Percentiles rank a stretch among this genome's conserved stretches.
phyloP scores from a whole-genome alignment of 148 eudicot species.

The Amaranthus hypochondriacus region DNA sequence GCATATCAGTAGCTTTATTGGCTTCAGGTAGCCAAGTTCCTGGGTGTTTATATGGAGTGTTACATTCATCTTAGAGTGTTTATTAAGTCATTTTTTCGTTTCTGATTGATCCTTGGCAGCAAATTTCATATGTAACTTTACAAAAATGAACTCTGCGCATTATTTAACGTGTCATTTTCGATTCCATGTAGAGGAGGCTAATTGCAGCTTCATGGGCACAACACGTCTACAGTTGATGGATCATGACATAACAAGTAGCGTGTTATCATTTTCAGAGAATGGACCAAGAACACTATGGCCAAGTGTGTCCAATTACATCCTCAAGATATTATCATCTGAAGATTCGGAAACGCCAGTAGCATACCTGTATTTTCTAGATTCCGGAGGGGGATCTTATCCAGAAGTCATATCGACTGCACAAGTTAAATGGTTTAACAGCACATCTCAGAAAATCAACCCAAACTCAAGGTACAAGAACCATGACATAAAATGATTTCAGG shows the following conservation, averaged over 20 bases:
- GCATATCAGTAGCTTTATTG: constrained; percentile 35
- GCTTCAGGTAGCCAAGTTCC: constrained; percentile 33
- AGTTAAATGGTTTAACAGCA: constrained; percentile 63
- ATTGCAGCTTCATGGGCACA: constrained; percentile 65
- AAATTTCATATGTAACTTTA: too few relatives aligned
- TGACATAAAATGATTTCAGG: too few relatives aligned
- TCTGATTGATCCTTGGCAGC: too few relatives aligned
- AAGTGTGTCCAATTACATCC: constrained; percentile 72
- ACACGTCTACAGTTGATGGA: constrained; percentile 59
- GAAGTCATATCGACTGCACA: constrained; percentile 75
- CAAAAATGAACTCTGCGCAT: too few relatives aligned
- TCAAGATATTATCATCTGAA: constrained; percentile 46
- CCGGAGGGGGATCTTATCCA: constrained; percentile 97
- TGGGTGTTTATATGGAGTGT: too few relatives aligned
- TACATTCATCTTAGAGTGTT: too few relatives aligned
- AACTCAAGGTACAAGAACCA: constrained; percentile 46
- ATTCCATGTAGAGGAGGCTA: constrained; percentile 31
- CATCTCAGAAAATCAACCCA: constrained; percentile 62
- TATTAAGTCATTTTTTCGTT: too few relatives aligned
- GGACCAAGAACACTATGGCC: constrained; percentile 85
- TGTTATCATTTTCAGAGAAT: constrained; percentile 41
- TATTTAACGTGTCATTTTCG: too few relatives aligned
- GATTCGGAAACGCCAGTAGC: constrained; percentile 43
- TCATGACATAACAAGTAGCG: constrained; percentile 44
- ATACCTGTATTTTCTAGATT: constrained; percentile 76